Conservation (phyloP, 208 protist genomes). For the Leishmania major region DNA sequence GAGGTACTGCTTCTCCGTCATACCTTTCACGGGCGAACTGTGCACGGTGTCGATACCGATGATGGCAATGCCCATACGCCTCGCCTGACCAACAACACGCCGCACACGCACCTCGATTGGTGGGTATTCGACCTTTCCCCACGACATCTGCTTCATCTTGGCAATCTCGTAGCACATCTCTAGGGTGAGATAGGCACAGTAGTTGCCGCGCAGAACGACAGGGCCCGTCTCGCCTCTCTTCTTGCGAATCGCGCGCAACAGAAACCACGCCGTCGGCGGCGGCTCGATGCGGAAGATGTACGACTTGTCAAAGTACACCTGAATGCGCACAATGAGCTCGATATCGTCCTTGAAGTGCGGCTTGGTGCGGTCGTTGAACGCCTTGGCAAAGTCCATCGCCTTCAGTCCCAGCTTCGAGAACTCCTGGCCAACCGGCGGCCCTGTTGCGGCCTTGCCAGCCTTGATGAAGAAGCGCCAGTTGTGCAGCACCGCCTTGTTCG, state of each 20-base stretch:
- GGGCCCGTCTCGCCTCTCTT: constrained; percentile 84
- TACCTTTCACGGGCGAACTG: constrained; percentile 73
- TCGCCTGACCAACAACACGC: constrained; percentile 81
- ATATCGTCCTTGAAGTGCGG: constrained; percentile 88
- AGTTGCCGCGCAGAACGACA: constrained; percentile 57
- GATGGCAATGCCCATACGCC: constrained; percentile 88
- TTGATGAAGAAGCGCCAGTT: constrained; percentile 93
- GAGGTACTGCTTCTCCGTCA: constrained; percentile 78
- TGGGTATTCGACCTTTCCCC: constrained; percentile 74
- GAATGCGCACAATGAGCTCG: constrained; percentile 89
- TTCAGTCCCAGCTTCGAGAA: constrained; percentile 91
- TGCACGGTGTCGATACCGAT: constrained; percentile 85
- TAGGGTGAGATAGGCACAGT: constrained; percentile 86
- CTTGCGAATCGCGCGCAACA: constrained; percentile 76
- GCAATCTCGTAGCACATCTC: constrained; percentile 92
- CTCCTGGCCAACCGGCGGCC: constrained; percentile 89
- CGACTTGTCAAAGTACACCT: constrained; percentile 93
- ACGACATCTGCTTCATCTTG: constrained; percentile 88
- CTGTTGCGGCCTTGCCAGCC: constrained; percentile 87
- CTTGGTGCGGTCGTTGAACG: constrained; percentile 91
- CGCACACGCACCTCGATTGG: constrained; percentile 87
- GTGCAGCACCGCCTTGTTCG: constrained; percentile 82
- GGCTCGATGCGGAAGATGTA: constrained; percentile 88
- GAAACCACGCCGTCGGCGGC: constrained; percentile 86
- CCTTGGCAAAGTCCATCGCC: constrained; percentile 91